Conservation (phyloP, 2,329 filamentous ascomycete species). For the Davidsoniella virescens region DNA sequence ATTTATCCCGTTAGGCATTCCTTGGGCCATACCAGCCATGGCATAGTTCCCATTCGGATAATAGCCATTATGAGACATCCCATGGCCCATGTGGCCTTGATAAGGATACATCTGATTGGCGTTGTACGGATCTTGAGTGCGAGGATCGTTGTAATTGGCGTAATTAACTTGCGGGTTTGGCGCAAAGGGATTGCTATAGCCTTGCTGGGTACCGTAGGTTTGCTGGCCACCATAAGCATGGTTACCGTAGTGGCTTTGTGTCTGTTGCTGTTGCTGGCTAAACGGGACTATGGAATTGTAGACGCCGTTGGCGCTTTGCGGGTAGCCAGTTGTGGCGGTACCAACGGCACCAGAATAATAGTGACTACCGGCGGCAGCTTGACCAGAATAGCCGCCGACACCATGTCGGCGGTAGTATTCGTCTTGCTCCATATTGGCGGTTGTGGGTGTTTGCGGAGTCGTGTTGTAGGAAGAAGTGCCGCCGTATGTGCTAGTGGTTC, state of each 20-base stretch:
- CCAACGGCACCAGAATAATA: constrained; percentile 9
- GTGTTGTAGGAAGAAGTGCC: constrained; percentile 7
- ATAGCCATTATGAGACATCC: background rate
- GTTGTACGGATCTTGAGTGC: background rate
- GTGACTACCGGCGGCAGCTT: constrained; percentile 12
- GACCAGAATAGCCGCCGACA: background rate
- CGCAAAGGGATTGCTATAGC: background rate
- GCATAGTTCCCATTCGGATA: background rate
- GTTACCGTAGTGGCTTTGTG: background rate
- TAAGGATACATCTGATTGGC: background rate
- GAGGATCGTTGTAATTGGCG: constrained; percentile 14
- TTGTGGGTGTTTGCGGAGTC: constrained; percentile 27
- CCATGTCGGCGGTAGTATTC: constrained; percentile 34
- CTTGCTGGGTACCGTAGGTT: background rate
- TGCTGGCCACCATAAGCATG: background rate
- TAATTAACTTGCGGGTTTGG: constrained; percentile 14
- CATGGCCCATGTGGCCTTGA: constrained; percentile 2
- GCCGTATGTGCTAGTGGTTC: constrained; percentile 7
- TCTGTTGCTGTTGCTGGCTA: constrained; percentile 14
- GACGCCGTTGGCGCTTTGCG: constrained; percentile 23
- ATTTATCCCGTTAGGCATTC: background rate
- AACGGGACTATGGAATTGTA: constrained; percentile 31
- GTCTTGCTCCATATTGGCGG: constrained; percentile 50
- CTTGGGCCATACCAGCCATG: background rate
- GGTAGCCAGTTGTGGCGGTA: constrained; percentile 16